Conservation (phyloP, 148 eudicot genomes). For the Agrostemma githago region DNA sequence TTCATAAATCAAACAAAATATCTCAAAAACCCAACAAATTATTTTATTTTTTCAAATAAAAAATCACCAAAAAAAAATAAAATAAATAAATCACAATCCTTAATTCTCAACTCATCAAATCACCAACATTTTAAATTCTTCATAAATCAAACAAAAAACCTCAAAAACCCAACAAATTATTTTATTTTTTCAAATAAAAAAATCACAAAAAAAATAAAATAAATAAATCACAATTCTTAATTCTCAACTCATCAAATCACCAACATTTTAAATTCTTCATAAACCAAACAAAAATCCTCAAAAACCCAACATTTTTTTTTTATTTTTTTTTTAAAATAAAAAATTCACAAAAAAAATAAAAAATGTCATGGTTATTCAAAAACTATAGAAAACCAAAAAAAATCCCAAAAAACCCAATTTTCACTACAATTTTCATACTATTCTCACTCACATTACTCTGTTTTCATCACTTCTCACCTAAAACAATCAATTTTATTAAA, state of each 20-base stretch:
- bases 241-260: background rate
- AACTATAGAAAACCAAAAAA: background rate
- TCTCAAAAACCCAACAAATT: background rate
- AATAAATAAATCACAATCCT: too few species aligned
- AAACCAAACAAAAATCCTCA: too few species aligned
- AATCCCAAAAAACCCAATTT: background rate
- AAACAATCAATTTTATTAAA: background rate
- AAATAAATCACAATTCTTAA: background rate
- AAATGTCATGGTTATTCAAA: background rate
- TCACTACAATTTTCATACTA: background rate
- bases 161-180: background rate
- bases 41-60: background rate
- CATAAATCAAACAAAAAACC: too few species aligned
- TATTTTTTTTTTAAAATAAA: too few species aligned
- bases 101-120: too few species aligned
- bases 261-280: background rate
- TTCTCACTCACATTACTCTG: slow-evolving; percentile 13
- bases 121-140: background rate
- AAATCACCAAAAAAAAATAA: too few species aligned
- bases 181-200: background rate
- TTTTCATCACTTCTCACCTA: slow-evolving; percentile 9
- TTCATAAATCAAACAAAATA: too few species aligned
- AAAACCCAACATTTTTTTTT: background rate
- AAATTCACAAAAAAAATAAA: background rate
- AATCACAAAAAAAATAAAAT: too few species aligned